A percentile compares a stretch with the other conserved stretches of the same genome.
Evolutionary conservation across 805 yeast species (phyloP).

Genomic region (Myxozyma monticola): DNA sequence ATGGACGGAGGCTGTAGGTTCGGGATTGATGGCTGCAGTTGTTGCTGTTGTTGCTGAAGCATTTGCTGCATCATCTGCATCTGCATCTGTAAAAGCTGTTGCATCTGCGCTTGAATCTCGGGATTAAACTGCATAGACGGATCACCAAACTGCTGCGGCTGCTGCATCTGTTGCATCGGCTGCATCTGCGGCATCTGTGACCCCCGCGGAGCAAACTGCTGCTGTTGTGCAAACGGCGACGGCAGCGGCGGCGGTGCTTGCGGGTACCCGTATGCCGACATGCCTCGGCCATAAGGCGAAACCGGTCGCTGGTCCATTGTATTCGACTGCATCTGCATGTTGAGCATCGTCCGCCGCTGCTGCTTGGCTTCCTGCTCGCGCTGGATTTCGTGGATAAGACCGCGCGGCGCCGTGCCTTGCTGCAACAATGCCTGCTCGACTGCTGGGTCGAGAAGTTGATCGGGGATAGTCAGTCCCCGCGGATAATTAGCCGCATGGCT

Average conservation of each 20-base stretch:
- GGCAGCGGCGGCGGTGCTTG: slow-evolving; percentile 5
- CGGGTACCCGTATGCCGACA: neutral
- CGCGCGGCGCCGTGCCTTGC: slow-evolving; percentile 33
- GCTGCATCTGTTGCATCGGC: neutral
- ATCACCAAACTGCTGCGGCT: neutral
- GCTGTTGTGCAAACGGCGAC: neutral
- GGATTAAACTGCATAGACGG: slow-evolving; percentile 8
- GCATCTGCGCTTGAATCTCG: slow-evolving; percentile 25
- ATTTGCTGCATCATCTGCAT: slow-evolving; percentile 26
- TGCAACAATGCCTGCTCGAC: neutral
- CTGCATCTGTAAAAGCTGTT: slow-evolving; percentile 24
- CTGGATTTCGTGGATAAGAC: slow-evolving; percentile 44
- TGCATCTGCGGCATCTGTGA: neutral
- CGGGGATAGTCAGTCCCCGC: slow-evolving; percentile 17
- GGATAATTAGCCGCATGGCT: slow-evolving; percentile 2
- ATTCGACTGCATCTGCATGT: slow-evolving; percentile 21
- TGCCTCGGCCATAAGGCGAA: slow-evolving; percentile 1
- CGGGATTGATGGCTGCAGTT: too few relatives aligned
- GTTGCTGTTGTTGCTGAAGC: too few relatives aligned
- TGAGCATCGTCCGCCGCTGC: slow-evolving; percentile 32
- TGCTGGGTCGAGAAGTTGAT: slow-evolving; percentile 7
- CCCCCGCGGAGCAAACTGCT: slow-evolving; percentile 4
- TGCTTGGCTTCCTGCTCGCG: slow-evolving; percentile 42
- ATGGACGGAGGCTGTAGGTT: too few relatives aligned
- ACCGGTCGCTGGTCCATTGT: neutral